Evolutionary conservation across 2,329 filamentous ascomycete genomes (phyloP).

Genomic region (Shiraia sp.): DNA sequence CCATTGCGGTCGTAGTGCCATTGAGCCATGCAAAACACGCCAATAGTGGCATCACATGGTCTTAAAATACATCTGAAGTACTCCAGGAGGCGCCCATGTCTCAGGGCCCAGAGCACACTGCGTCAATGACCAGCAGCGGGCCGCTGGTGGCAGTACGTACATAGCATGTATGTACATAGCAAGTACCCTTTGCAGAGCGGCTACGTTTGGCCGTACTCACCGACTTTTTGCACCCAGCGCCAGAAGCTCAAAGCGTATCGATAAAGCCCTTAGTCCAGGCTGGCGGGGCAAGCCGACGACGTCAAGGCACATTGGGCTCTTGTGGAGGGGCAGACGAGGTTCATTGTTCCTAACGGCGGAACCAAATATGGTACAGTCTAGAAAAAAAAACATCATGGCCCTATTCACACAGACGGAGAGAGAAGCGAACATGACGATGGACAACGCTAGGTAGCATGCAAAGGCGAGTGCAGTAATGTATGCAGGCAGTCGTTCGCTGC

Average conservation of each 20-base stretch:
- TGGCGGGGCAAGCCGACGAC: conserved; percentile 30
- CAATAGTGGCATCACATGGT: conserved; percentile 5
- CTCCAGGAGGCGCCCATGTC: conserved; percentile 14
- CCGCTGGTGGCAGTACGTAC: conserved; percentile 28
- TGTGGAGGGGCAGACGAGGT: conserved; percentile 26
- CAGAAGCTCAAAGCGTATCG: conserved; percentile 33
- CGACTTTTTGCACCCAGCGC: conserved; percentile 38
- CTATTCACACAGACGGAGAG: not conserved
- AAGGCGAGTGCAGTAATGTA: conserved; percentile 25
- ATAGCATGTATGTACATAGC: no score
- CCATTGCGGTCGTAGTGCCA: no score
- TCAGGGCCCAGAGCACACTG: conserved; percentile 18
- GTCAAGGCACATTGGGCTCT: conserved; percentile 20
- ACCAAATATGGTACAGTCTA: no score
- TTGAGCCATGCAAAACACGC: no score
- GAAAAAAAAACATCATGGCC: conserved; percentile 1
- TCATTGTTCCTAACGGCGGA: no score
- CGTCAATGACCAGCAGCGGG: conserved; percentile 28
- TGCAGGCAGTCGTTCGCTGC: conserved; percentile 26
- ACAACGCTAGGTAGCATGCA: conserved; percentile 7
- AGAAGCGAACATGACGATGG: conserved; percentile 22
- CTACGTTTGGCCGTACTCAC: conserved; percentile 38
- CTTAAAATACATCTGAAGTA: conserved; percentile 11
- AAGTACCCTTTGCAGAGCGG: conserved; percentile 29
- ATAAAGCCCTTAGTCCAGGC: conserved; percentile 24